Evolutionary conservation across 208 protist species (phyloP), one percentile per base, ranked within the genome.

Genomic region (Borovskyia barvae): DNA sequence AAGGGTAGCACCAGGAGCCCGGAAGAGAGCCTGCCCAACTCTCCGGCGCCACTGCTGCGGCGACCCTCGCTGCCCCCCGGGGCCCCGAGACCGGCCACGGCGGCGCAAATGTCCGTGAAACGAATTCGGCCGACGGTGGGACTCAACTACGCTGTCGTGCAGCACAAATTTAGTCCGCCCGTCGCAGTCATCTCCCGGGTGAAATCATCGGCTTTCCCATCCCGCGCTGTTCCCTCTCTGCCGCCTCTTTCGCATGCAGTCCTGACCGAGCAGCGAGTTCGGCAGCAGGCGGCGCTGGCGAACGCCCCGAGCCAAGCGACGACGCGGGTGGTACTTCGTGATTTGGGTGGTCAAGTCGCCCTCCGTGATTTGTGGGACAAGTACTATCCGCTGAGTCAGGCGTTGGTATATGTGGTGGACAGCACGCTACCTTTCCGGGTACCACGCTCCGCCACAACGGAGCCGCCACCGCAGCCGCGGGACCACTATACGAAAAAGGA

Each of bases 91-190:
- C 55, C 47, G 1, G 72, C 84, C 9, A 59, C 71, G 3, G 15
- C 49, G 1, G 59, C 15, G 25, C 67, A 78, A 46, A 61, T 90
- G 43, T 50, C 58, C 3, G 62, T 56, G 19, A 83, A 82, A 46
- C 96, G 91, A 4, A 99, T 98, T 30, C 97, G 97, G 4, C 98
- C 98, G 2, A 99, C 98, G 3, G 97, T 99, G 32, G 94, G 97
- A 5, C 82, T 99, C 70, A 98, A 99, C 81, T 93, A 98, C 46
- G 90, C 98, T 7, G 71, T 76, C 5, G 74, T 99, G 19, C 72
- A 95, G n/a, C 87, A 93, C 57, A 63, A 60, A 56, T 82, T 79
- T 36, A 66, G 64, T 32, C 66, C 40, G 39, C 70, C 35, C 42
- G 41, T 64, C 17, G 29, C 49, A 8, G 58, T 57, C 55, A 47